Percentiles rank a stretch among this genome's conserved stretches.
Evolutionary conservation across 1,284 basidiomycete genomes (phyloP).

Genomic region (Athelia psychrophila): DNA sequence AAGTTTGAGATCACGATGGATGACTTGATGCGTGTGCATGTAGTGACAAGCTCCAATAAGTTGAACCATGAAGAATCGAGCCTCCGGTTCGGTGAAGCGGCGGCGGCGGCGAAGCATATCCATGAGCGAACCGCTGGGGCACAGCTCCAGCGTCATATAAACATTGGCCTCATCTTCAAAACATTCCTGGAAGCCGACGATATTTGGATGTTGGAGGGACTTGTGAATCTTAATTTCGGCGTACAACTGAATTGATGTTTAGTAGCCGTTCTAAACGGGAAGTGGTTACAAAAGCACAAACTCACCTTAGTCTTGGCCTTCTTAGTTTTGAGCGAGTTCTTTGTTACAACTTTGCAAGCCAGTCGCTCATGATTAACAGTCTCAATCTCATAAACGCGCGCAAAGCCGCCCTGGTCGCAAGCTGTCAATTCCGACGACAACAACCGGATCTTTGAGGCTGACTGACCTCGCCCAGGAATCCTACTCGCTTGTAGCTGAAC

Average conservation of each 20-base stretch:
- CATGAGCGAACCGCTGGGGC: constrained; percentile 86
- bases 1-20: constrained; percentile 94
- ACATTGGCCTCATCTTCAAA: constrained; percentile 97
- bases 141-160: constrained; percentile 96
- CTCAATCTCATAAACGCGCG: constrained; percentile 86
- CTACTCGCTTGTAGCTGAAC: constrained; percentile 64
- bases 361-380: constrained; percentile 60
- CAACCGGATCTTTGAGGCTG: not conserved
- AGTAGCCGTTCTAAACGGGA: constrained; percentile 1
- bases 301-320: constrained; percentile 90
- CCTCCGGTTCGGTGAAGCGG: constrained; percentile 90
- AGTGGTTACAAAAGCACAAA: constrained; percentile 1
- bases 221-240: constrained; percentile 99
- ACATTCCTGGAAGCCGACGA: constrained; percentile 91
- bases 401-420: constrained; percentile 79
- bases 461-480: constrained; percentile 84
- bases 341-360: constrained; percentile 90
- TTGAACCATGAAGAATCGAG: constrained; percentile 91
- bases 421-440: not conserved
- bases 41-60: constrained; percentile 95
- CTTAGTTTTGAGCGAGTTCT: constrained; percentile 81
- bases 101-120: constrained; percentile 89
- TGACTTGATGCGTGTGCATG: constrained; percentile 95
- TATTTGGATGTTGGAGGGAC: constrained; percentile 89
- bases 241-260: constrained; percentile 65